Percentiles rank a stretch among this genome's conserved stretches.
Conservation (phyloP, 2,329 filamentous ascomycete genomes). For the Aspergillus tanneri region DNA sequence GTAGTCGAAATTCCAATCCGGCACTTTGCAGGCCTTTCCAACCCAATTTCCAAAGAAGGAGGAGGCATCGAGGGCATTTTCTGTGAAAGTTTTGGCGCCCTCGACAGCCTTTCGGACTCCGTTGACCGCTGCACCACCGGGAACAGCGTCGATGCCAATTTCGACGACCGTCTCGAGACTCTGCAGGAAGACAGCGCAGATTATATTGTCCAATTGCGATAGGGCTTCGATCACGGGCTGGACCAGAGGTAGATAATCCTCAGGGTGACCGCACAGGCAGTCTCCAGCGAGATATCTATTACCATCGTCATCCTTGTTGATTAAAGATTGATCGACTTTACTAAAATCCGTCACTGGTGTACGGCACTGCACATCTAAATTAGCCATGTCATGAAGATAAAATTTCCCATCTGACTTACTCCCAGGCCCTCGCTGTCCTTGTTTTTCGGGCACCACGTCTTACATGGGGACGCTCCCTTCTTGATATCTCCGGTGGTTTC, state of each 20-base stretch:
- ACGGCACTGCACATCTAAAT: neutral
- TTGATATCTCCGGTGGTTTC: neutral
- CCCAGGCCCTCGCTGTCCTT: neutral
- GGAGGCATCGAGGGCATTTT: neutral
- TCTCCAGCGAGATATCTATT: neutral
- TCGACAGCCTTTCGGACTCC: neutral
- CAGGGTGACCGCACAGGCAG: neutral
- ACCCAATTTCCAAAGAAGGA: neutral
- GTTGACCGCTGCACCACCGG: neutral
- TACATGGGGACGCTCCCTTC: neutral
- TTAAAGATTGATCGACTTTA: neutral
- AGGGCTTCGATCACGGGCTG: neutral
- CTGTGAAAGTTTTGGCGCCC: neutral
- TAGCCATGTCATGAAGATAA: neutral
- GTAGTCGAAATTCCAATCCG: neutral
- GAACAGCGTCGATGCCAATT: neutral
- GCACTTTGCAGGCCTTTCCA: neutral
- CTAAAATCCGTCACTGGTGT: neutral
- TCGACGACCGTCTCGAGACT: neutral
- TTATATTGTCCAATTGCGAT: constrained; percentile 1
- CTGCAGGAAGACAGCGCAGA: constrained; percentile 1
- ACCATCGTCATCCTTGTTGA: neutral
- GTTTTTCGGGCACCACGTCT: neutral
- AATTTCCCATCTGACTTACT: neutral
- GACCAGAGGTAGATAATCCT: neutral